Evolutionary conservation across 441 rosid genomes (phyloP), one percentile per base, ranked within the genome.

Genomic region (Adansonia madagascariensis): DNA sequence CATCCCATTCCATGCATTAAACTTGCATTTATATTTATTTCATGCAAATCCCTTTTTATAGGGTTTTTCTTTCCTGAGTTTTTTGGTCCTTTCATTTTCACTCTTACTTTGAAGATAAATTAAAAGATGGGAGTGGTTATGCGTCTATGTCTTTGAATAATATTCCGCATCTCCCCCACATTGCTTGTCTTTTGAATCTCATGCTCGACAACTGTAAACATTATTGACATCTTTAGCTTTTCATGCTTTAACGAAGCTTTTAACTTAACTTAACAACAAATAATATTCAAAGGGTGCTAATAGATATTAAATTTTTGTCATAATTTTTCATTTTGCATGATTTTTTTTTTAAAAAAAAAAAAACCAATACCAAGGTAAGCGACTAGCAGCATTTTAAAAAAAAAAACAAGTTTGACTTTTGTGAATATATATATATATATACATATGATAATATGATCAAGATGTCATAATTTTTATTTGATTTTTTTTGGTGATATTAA

Each of bases 201-300:
- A 61, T 68, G 82, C 64, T 11, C 1, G 62, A 65, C 76, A 78
- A 75, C 80, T 72, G 75, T 70, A 73, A 71, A 64, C 35, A 14
- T 14, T 7, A 41, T 5, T 77, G 3, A 4, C 27, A 35, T 62
- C 1, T 59, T 1, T 1, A 27, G 52, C 31, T 56, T 56, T 35
- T 73, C 9, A 31, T 35, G 10, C 27, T 24, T 47, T 22, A 74
- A 31, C 17, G 64, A 57, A 79, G 60, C 2, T 62, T 61, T 27
- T 3, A 12, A 15, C 18, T 62, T 18, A 62, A 31, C 10, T 31
- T 12, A 62, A 62, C 44, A 62, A 62, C 44, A 31, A 62, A 31
- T 31, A 62, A 6, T 9, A 14, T 62, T 35, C 18, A 35, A 31
- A 31, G 20, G 1, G 2, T 62, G 41, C 12, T 62, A 6, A 15